Evolutionary conservation across 331 rosid species (phyloP).

Genomic region (Phaseolus coccineus): DNA sequence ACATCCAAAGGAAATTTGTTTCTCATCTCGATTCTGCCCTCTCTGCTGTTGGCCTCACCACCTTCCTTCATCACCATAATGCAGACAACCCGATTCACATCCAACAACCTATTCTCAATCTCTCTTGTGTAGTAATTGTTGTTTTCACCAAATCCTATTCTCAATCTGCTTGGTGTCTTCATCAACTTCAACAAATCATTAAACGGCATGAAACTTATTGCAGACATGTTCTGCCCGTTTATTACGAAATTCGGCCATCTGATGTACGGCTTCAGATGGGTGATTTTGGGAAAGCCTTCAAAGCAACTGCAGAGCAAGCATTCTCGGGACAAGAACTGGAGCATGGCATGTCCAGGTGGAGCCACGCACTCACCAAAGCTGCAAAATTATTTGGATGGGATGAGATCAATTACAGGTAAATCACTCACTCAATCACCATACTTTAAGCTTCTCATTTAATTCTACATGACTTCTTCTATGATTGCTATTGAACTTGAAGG

Average conservation of each 20-base stretch:
- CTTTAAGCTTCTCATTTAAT: background rate
- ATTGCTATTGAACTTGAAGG: too few relatives aligned
- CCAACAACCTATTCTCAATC: background rate
- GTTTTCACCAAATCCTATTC: background rate
- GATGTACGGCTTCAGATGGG: background rate
- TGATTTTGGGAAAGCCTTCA: background rate
- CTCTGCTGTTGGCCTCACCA: background rate
- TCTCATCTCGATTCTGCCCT: background rate
- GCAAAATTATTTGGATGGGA: background rate
- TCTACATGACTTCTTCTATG: background rate
- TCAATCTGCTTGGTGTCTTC: background rate
- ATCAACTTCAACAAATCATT: background rate
- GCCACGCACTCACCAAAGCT: background rate
- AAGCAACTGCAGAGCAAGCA: background rate
- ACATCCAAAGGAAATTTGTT: background rate
- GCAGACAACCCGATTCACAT: rapidly evolving
- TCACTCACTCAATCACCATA: background rate
- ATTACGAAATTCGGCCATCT: background rate
- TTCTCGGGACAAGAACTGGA: background rate
- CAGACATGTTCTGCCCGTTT: background rate
- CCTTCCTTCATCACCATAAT: background rate
- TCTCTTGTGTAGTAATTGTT: background rate
- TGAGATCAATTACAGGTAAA: background rate
- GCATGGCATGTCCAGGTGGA: background rate
- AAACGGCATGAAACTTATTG: background rate